These are phyloP conservation scores for Trichocladium uniseriatum DNA, from an alignment of 495 filamentous ascomycete genomes.

Conservation along the genomic window DNA sequence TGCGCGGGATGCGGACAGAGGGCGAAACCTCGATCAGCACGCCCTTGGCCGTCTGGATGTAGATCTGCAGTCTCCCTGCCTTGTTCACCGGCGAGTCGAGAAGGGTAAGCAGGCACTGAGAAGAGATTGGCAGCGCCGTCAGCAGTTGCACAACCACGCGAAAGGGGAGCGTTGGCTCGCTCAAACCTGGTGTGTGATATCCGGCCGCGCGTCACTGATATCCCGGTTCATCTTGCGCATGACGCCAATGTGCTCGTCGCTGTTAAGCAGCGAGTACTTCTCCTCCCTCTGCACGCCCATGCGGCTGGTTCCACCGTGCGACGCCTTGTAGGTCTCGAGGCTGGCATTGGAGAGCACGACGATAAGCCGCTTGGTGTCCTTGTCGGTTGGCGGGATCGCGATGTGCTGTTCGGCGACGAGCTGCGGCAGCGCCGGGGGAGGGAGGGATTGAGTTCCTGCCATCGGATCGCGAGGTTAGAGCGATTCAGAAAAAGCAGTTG, in stretches of 20 bases:
- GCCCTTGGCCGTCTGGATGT: conserved; percentile 93
- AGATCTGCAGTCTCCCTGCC: conserved; percentile 92
- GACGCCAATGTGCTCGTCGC: conserved; percentile 96
- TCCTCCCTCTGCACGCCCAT: conserved; percentile 66
- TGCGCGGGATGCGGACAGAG: conserved; percentile 90
- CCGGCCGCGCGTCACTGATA: conserved; percentile 92
- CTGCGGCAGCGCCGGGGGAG: conserved; percentile 80
- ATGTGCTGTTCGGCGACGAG: conserved; percentile 87
- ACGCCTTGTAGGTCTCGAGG: conserved; percentile 90
- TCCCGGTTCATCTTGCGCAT: conserved; percentile 99
- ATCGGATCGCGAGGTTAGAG: conserved; percentile 19
- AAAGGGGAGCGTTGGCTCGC: conserved; percentile 9
- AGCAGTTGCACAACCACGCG: conserved; percentile 4
- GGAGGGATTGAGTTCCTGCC: conserved; percentile 77
- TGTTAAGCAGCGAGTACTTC: conserved; percentile 93
- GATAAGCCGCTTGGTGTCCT: conserved; percentile 81
- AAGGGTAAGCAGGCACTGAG: conserved; percentile 88
- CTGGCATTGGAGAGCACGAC: conserved; percentile 96
- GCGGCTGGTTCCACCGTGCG: conserved; percentile 53
- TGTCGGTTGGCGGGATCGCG: conserved; percentile 75
- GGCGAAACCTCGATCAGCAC: conserved; percentile 97
- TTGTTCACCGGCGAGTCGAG: conserved; percentile 98
- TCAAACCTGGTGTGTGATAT: conserved; percentile 95
- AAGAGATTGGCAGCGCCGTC: conserved; percentile 7
- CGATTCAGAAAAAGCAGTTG: not conserved